Base-by-base conservation (phyloP, 2,329 filamentous ascomycete species). In the Metarhizium brunneum region DNA sequence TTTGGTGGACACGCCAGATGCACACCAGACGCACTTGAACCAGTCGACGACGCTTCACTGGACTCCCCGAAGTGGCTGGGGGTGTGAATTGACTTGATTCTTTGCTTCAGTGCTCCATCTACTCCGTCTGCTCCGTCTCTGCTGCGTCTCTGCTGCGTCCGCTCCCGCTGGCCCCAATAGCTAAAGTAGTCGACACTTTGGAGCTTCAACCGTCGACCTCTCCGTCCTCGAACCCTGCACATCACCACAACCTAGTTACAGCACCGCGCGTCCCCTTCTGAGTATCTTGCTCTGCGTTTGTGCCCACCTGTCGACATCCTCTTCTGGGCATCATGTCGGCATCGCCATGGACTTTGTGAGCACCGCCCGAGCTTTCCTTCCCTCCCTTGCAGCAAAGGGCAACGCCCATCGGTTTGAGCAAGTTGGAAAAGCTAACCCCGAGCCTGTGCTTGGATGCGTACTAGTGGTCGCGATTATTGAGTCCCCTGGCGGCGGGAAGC, bases 381-480 rank as follows among this genome's bases (percentile, higher is more conserved):
- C 6, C 18, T 16, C 42, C 7, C 42, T 16, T 16, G 1, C 8
- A 16, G n/a, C 42, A 20, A 45, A 18, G 42, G 3, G 42, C n/a
- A 20, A 45, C n/a, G 14, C 51, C 40, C 32, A 55, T 47, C 53
- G 56, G 57, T 18, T n/a, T 48, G 25, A 18, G 25, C 51, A 53
- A 49, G 53, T 54, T 52, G 54, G 53, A 29, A 54, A 54, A 56
- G 50, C 56, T 58, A 30, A 58, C 50, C 7, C 4, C 25, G 43
- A 47, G 18, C 35, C 10, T 45, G 43, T 6, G 36, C 2, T 50
- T 29, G 38, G 20, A 10, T 35, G 18, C 25, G 16, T 13, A n/a
- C 35, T 63, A 86, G 83, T 87, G 83, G 83, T 82, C 82, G 73
- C 81, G 83, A 71, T 76, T 86, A 72, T 73, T 86, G 74, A 83